Evolutionary conservation across 352 stramenopile species (phyloP), one percentile per base, ranked within the genome.

Genomic region (Phytopythium oedochilum): DNA sequence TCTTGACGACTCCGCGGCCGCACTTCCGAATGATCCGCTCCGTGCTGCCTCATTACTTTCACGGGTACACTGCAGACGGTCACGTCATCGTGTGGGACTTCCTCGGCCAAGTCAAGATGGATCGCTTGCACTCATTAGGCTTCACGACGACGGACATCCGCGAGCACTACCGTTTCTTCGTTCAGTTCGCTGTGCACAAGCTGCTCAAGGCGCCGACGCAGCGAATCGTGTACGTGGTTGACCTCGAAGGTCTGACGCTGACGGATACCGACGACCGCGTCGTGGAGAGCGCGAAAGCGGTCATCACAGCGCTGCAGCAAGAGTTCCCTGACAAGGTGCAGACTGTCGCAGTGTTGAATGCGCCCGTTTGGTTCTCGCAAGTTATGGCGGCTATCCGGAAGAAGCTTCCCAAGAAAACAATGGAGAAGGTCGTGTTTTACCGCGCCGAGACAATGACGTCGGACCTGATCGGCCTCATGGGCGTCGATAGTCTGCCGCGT

Each of bases 321-420:
- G 71, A 83, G 20, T 76, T 92, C 26, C 83, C 83, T 0, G 80
- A 90, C 39, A 78, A 73, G 29, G 53, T 92, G 12, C 64, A 84
- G 29, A 55, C 78, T 1, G 46, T 92, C 0, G 74, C 75, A 1
- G 78, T 92, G 34, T 61, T 90, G 11, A 90, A 92, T 26, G 63
- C 79, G 0, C 83, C 83, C 0, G 77, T 89, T 31, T 92, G 83
- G 83, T 92, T 92, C 55, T 90, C 83, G 11, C 80, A 92, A 53
- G 80, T 90, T 12, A 88, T 90, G 79, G 65, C 73, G 2, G 65
- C 53, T 20, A 60, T 92, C 43, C 73, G 73, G 26, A 71, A 74
- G 2, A 68, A 70, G 22, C 56, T 92, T 3, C 59, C 76, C 1
- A 89, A 86, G 63, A 74, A 69, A 26, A 90, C 79, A 6, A 59